Evolutionary conservation across 1,139 yeast genomes (phyloP).

Genomic region (Hemisphaericaspora subhashii): DNA sequence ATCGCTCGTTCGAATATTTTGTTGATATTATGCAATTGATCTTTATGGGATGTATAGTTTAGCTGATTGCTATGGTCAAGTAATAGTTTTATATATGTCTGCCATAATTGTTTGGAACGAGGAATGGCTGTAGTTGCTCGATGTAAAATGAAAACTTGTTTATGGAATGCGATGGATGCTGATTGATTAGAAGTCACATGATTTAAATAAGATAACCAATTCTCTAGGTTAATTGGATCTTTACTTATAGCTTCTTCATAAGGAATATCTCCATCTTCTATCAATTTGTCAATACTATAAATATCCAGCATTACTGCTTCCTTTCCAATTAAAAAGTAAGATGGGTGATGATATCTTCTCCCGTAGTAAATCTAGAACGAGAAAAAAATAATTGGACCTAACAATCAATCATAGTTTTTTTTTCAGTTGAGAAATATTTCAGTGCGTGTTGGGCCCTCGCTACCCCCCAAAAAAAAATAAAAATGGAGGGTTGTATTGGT

Average conservation of each 20-base stretch:
- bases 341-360: too few relatives aligned
- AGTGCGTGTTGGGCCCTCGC: too few relatives aligned
- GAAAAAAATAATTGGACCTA: too few relatives aligned
- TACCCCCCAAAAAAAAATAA: too few relatives aligned
- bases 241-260: constrained; percentile 50
- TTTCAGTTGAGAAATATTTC: background rate
- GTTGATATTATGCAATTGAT: constrained; percentile 24
- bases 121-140: constrained; percentile 53
- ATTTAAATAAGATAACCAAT: constrained; percentile 57
- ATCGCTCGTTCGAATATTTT: constrained; percentile 46
- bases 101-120: constrained; percentile 60
- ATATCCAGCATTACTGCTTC: background rate
- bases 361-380: too few relatives aligned
- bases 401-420: too few relatives aligned
- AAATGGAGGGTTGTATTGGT: too few relatives aligned
- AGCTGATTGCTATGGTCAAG: constrained; percentile 30
- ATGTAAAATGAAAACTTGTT: constrained; percentile 47
- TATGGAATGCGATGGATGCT: constrained; percentile 20
- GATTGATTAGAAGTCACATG: constrained; percentile 20
- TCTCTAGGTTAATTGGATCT: constrained; percentile 40
- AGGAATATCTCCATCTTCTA: constrained; percentile 35
- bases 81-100: constrained; percentile 47
- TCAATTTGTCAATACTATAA: constrained; percentile 19
- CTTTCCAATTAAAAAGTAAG: too few relatives aligned
- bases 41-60: constrained; percentile 23